Base-by-base conservation (phyloP, 2,329 filamentous ascomycete species). In the Biscogniauxia sp. region DNA sequence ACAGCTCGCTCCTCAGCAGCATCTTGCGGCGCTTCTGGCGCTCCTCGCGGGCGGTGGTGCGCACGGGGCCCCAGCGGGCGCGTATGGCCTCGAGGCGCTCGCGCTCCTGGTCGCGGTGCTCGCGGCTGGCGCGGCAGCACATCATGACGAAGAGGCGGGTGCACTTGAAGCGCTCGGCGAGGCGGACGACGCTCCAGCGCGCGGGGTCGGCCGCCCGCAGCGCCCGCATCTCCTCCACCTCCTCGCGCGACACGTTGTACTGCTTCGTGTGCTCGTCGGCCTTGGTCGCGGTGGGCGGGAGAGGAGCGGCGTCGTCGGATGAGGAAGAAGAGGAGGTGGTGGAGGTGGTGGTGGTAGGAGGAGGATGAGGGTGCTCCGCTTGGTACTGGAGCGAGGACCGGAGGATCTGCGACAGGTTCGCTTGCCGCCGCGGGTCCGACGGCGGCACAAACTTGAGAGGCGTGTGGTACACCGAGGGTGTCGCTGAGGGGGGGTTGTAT, bases 371-470 rank as follows among this genome's bases (percentile, higher is more conserved):
- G 11, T 45, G 11, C 37, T 15, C 37, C 7, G 37, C 37, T 45
- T 45, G 37, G 37, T 45, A n/a, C 37, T 45, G 15, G 7, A 45
- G 58, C 13, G 74, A 70, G 32, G 70, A 70, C 61, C 73, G 72
- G 60, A 81, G 74, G 37, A 84, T 78, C 50, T 77, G 71, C 17
- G 76, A 74, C 50, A 84, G 74, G 72, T 82, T 79, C 53, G 79
- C 78, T 56, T 76, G 75, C 26, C 83, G 81, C 53, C 84, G 81
- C 17, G 83, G 82, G 70, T 87, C 84, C 65, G 70, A 74, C 55
- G 78, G 80, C 57, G 86, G 86, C 28, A 89, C 81, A 75, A 89
- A 89, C 71, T 86, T 83, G 76, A 87, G 82, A 59, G 86, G 86
- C n/a, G 86, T 89, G 76, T 88, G 83, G 69, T 80, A 80, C 60